These are phyloP conservation scores for Ceratopteris richardii DNA, from an alignment of 75 land plant species.

Conservation along the genomic window DNA sequence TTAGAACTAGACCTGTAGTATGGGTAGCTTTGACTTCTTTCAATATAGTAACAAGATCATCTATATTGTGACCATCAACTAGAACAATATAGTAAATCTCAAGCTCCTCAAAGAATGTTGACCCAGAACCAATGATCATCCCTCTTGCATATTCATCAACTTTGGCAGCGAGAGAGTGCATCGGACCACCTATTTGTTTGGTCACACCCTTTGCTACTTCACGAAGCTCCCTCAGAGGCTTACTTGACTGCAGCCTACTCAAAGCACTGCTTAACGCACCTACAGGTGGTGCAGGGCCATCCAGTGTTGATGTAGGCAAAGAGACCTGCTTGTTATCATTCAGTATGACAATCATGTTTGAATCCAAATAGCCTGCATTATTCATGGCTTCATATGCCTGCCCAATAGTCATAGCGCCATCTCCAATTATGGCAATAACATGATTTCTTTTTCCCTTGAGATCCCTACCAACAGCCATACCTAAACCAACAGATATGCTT, in stretches of 20 bases:
- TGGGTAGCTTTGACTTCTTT: conserved; percentile 54
- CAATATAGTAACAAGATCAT: conserved; percentile 56
- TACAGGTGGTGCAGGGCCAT: conserved; percentile 87
- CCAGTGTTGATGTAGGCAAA: conserved; percentile 92
- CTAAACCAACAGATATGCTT: no score
- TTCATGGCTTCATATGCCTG: no score
- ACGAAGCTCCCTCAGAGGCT: conserved; percentile 88
- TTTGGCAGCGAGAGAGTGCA: conserved; percentile 71
- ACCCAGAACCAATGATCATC: conserved; percentile 59
- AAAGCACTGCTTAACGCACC: conserved; percentile 95
- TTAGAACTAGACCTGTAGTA: no score
- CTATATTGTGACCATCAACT: conserved; percentile 68
- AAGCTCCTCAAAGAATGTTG: no score
- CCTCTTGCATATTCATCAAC: conserved; percentile 85
- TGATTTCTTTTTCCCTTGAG: no score
- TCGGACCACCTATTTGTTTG: conserved; percentile 53
- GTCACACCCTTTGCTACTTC: conserved; percentile 98
- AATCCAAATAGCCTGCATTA: conserved; percentile 98
- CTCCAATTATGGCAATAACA: no score
- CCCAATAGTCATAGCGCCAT: no score
- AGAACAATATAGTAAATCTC: conserved; percentile 86
- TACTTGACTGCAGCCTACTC: conserved; percentile 80
- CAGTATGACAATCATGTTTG: conserved; percentile 96
- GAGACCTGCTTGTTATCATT: conserved; percentile 94
- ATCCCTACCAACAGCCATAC: conserved; percentile 97